phyloP scores from a whole-genome alignment of 2,329 filamentous ascomycete genomes.

The Microdochium bolleyi region DNA sequence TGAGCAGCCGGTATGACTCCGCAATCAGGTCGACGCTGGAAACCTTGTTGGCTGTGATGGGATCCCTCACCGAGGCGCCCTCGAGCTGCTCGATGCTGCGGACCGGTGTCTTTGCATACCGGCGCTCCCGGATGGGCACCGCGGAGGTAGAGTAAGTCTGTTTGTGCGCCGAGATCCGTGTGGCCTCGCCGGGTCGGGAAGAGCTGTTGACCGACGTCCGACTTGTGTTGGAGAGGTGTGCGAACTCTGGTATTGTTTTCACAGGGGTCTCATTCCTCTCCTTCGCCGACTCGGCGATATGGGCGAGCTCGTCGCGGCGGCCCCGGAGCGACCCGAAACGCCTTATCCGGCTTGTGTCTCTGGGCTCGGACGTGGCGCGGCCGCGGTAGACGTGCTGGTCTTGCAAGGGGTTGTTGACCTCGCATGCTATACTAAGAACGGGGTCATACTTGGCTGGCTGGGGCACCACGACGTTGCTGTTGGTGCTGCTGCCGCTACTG shows the following conservation, averaged over 20 bases:
- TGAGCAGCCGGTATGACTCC: conserved; percentile 39
- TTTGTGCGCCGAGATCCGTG: conserved; percentile 4
- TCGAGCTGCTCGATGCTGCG: conserved; percentile 42
- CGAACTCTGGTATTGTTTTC: conserved; percentile 14
- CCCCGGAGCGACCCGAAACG: background rate
- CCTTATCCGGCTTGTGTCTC: background rate
- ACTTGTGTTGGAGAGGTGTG: conserved; percentile 23
- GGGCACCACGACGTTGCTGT: background rate
- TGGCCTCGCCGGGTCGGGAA: conserved; percentile 6
- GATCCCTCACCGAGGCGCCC: conserved; percentile 13
- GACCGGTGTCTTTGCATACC: conserved; percentile 44
- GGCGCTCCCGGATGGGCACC: conserved; percentile 16
- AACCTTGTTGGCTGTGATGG: conserved; percentile 19
- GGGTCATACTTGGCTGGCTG: conserved; percentile 7
- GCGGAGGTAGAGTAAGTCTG: conserved; percentile 10
- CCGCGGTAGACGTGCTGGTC: conserved; percentile 5
- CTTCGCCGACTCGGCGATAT: conserved; percentile 9
- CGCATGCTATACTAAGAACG: conserved; percentile 4
- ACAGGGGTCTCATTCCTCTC: conserved; percentile 9
- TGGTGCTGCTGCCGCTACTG: background rate
- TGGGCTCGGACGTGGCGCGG: conserved; percentile 9
- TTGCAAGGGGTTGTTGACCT: conserved; percentile 5
- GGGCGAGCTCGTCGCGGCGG: conserved; percentile 2
- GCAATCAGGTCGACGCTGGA: conserved; percentile 40
- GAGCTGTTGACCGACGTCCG: background rate